Evolutionary conservation across 352 stramenopile species (phyloP).

Genomic region (Hyaloperonospora arabidopsidis): DNA sequence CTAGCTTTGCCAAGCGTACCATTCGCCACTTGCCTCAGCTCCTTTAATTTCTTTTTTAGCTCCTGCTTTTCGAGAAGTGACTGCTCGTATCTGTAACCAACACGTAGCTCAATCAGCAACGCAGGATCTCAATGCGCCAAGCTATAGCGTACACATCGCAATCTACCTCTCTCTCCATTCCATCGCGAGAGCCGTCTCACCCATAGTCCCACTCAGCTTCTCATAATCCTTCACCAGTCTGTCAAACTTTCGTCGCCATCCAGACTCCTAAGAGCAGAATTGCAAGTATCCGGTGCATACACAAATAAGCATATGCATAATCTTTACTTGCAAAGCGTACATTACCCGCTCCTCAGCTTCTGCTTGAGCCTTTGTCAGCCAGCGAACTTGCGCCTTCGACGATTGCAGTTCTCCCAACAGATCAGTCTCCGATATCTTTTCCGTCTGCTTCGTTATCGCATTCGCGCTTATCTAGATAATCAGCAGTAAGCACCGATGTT

Average conservation of each 20-base stretch:
- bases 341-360: constrained; percentile 72
- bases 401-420: constrained; percentile 60
- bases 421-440: constrained; percentile 75
- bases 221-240: constrained; percentile 82
- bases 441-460: constrained; percentile 60
- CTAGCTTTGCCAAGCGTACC: constrained; percentile 22
- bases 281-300: background rate
- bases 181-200: constrained; percentile 73
- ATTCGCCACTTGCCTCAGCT: constrained; percentile 41
- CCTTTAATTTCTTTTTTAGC: constrained; percentile 65
- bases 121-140: background rate
- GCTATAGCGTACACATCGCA: background rate
- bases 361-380: constrained; percentile 63
- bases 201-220: constrained; percentile 81
- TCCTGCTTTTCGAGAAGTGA: constrained; percentile 68
- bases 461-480: constrained; percentile 69
- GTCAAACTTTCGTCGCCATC: constrained; percentile 81
- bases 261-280: constrained; percentile 43
- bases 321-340: background rate
- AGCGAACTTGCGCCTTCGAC: constrained; percentile 60
- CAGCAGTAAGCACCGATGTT: background rate
- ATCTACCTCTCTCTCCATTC: constrained; percentile 72
- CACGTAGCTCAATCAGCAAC: background rate
- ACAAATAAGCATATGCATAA: background rate
- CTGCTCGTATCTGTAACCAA: constrained; percentile 56